Conservation (phyloP, 1,284 basidiomycete species). For the Cryptococcus maquisensis region DNA sequence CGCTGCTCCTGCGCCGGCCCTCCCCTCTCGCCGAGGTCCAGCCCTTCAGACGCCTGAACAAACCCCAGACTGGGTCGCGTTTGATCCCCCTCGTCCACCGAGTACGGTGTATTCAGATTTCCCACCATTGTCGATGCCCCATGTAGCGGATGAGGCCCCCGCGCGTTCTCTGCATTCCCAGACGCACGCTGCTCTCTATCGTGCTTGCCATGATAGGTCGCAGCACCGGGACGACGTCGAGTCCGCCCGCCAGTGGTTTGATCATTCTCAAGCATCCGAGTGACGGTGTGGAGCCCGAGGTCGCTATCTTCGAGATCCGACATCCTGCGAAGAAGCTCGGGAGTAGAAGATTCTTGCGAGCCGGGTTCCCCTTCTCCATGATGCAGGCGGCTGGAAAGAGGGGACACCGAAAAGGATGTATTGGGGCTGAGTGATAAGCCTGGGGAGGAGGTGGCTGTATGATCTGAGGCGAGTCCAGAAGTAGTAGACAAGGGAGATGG, state of each 20-base stretch:
- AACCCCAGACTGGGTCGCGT: too few relatives aligned
- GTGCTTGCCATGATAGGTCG: conserved; percentile 4
- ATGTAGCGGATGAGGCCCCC: neutral
- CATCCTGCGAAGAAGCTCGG: neutral
- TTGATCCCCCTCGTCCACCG: neutral
- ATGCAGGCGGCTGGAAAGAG: conserved; percentile 44
- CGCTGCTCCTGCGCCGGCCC: neutral
- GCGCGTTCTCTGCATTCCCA: neutral
- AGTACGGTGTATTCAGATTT: neutral
- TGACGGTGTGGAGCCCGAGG: conserved; percentile 18
- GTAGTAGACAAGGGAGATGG: too few relatives aligned
- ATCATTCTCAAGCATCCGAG: conserved; percentile 21
- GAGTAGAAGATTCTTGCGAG: conserved; percentile 2
- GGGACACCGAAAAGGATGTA: conserved; percentile 23
- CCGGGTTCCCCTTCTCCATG: conserved; percentile 23
- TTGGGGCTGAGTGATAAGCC: conserved; percentile 22
- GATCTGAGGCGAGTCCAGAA: neutral
- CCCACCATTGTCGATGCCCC: neutral
- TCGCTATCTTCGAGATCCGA: conserved; percentile 1
- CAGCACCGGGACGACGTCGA: neutral
- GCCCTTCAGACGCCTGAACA: too few relatives aligned
- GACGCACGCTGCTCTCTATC: conserved; percentile 1
- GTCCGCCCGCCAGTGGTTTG: neutral
- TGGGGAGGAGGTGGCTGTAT: conserved; percentile 6
- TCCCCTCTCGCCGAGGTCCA: too few relatives aligned